phyloP scores from a whole-genome alignment of 1,284 basidiomycete genomes.

The Tetrapyrgos nigripes region DNA sequence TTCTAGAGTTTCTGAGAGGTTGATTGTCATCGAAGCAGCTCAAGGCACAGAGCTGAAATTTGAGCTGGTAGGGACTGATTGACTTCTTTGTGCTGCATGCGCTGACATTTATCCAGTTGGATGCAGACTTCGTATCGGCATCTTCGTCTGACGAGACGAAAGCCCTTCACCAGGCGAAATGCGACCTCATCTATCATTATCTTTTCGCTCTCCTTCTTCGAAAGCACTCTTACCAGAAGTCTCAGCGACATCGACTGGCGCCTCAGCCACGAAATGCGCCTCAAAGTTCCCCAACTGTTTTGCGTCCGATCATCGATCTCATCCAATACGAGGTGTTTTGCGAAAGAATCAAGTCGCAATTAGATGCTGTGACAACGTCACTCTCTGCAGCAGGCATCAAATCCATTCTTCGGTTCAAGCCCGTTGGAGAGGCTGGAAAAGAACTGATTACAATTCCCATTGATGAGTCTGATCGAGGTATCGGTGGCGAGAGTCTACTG shows the following conservation, averaged over 20 bases:
- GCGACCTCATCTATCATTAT: conserved; percentile 72
- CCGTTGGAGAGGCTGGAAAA: conserved; percentile 70
- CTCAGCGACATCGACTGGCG: conserved; percentile 50
- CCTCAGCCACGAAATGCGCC: conserved; percentile 24
- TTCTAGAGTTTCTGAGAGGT: conserved; percentile 74
- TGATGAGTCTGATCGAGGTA: conserved; percentile 37
- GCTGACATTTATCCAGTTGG: conserved; percentile 22
- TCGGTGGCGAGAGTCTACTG: conserved; percentile 74
- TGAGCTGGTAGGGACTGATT: conserved; percentile 58
- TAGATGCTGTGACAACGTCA: conserved; percentile 54
- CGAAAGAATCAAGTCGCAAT: conserved; percentile 61
- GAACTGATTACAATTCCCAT: conserved; percentile 57
- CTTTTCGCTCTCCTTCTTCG: conserved; percentile 72
- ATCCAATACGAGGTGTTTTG: conserved; percentile 81
- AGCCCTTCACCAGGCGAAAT: conserved; percentile 46
- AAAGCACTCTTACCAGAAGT: conserved; percentile 58
- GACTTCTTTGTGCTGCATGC: not conserved
- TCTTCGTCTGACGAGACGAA: conserved; percentile 8
- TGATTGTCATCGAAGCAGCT: conserved; percentile 76
- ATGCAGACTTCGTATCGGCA: conserved; percentile 20
- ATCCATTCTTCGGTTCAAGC: conserved; percentile 61
- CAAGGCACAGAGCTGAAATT: conserved; percentile 72
- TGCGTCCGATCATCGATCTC: conserved; percentile 77
- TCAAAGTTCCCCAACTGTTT: conserved; percentile 42
- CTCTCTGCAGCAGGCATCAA: conserved; percentile 62